Evolutionary conservation across 1,284 basidiomycete species (phyloP).

Genomic region (Apiotrichum mycotoxinovorans): DNA sequence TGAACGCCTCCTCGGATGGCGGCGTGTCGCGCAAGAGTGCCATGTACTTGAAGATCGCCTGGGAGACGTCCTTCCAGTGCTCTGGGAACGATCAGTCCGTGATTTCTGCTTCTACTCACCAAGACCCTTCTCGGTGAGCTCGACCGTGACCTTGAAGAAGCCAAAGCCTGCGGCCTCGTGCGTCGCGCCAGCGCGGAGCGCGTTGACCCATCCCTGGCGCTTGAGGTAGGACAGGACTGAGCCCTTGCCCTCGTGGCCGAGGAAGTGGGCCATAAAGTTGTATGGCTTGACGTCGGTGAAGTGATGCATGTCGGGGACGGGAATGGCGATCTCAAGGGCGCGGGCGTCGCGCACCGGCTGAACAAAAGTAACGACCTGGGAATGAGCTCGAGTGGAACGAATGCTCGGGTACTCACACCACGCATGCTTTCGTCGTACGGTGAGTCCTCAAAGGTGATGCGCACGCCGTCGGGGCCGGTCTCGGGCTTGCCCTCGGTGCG

Average conservation of each 20-base stretch:
- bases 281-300: slow-evolving; percentile 79
- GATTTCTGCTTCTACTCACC: slow-evolving; percentile 56
- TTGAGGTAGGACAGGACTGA: slow-evolving; percentile 91
- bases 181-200: slow-evolving; percentile 69
- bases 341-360: slow-evolving; percentile 91
- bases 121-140: slow-evolving; percentile 83
- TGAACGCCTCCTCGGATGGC: slow-evolving; percentile 70
- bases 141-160: slow-evolving; percentile 79
- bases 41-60: slow-evolving; percentile 82
- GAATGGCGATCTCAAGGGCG: slow-evolving; percentile 81
- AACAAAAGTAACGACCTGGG: slow-evolving; percentile 73
- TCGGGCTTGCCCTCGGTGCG: slow-evolving; percentile 35
- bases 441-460: slow-evolving; percentile 64
- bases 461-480: slow-evolving; percentile 41
- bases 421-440: slow-evolving; percentile 70
- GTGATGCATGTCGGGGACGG: slow-evolving; percentile 75
- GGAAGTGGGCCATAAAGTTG: slow-evolving; percentile 75
- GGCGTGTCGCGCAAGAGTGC: slow-evolving; percentile 66
- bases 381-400: background rate
- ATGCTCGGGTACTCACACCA: slow-evolving; percentile 70
- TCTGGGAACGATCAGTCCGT: slow-evolving; percentile 50
- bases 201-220: slow-evolving; percentile 83
- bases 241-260: slow-evolving; percentile 95
- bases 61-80: slow-evolving; percentile 71
- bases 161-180: slow-evolving; percentile 69